Conservation (phyloP, 371 early-diverging fungal species). For the Lichtheimia corymbifera region DNA sequence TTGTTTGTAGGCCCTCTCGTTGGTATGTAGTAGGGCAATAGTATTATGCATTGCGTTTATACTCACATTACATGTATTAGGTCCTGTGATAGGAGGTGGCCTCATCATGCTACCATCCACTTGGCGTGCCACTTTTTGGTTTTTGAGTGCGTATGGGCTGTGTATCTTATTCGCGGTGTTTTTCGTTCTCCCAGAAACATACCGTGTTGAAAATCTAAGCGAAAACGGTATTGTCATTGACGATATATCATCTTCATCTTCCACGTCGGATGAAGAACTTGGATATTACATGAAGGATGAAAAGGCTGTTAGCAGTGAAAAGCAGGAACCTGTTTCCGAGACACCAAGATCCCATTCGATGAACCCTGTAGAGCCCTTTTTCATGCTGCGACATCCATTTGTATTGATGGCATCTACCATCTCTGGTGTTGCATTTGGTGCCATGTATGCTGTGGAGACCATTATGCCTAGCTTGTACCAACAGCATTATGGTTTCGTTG, state of each 20-base stretch:
- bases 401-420: conserved; percentile 44
- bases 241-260: no score
- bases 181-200: conserved; percentile 64
- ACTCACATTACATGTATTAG: conserved; percentile 36
- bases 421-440: conserved; percentile 51
- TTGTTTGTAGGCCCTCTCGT: conserved; percentile 50
- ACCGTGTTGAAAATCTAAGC: conserved; percentile 30
- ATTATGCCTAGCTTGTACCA: conserved; percentile 35
- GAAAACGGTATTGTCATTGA: conserved; percentile 5
- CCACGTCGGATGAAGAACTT: no score
- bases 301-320: no score
- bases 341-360: conserved; percentile 2
- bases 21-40: conserved; percentile 11
- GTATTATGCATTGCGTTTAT: conserved; percentile 33
- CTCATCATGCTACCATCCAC: conserved; percentile 31
- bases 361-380: conserved; percentile 26
- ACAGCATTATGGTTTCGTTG: conserved; percentile 28
- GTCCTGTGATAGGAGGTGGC: conserved; percentile 26
- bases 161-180: conserved; percentile 19
- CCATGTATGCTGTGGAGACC: conserved; percentile 44
- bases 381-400: conserved; percentile 47
- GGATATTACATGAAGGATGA: no score
- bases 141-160: conserved; percentile 50
- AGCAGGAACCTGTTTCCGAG: background rate
- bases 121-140: conserved; percentile 65